phyloP scores from a whole-genome alignment of 306 rosid species.

The Ormosia semicastrata region DNA sequence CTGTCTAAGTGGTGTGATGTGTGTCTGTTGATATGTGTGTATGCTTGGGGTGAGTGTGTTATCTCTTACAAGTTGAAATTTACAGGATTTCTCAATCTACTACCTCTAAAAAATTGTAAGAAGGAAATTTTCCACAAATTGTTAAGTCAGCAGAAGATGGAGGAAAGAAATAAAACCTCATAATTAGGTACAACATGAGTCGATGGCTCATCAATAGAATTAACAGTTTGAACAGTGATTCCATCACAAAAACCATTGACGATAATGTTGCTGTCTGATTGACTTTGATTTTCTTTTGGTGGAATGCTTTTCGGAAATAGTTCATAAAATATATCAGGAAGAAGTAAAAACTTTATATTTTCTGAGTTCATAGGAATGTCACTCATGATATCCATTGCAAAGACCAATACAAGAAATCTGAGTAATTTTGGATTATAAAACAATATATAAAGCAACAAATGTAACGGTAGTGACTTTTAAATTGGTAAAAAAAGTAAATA shows the following conservation, averaged over 20 bases:
- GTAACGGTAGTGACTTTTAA: too few species aligned
- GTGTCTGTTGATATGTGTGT: too few species aligned
- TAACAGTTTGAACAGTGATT: not conserved
- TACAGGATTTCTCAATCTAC: too few species aligned
- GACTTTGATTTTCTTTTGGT: not conserved
- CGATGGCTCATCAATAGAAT: not conserved
- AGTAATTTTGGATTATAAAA: too few species aligned
- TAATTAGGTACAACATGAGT: not conserved
- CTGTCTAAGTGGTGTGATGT: too few species aligned
- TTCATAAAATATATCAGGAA: slow-evolving; percentile 24
- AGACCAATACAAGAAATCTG: not conserved
- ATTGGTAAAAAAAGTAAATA: too few species aligned
- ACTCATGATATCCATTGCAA: not conserved
- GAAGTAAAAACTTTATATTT: slow-evolving; percentile 24
- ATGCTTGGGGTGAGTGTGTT: too few species aligned
- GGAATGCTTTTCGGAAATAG: not conserved
- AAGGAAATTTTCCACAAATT: not conserved
- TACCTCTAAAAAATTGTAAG: too few species aligned
- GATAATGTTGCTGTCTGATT: not conserved
- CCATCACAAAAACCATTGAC: not conserved
- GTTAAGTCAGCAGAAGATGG: not conserved
- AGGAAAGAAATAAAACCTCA: not conserved
- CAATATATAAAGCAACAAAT: too few species aligned
- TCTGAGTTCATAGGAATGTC: slow-evolving; percentile 24
- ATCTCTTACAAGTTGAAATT: too few species aligned